Evolutionary conservation across 1,284 basidiomycete species (phyloP), one percentile per base, ranked within the genome.

Genomic region (Termitomyces sp.): DNA sequence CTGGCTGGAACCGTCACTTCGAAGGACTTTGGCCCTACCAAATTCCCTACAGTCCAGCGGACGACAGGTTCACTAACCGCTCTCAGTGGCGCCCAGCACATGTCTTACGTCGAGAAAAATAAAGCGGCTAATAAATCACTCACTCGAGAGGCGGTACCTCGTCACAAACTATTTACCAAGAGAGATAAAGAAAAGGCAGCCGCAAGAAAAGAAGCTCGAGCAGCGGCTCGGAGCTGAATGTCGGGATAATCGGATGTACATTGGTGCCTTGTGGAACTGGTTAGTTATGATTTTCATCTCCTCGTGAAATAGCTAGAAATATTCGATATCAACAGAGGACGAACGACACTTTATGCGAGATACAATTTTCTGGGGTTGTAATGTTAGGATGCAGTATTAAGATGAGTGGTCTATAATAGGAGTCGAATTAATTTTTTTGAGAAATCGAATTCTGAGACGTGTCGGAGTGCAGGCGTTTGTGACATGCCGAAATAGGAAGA

Each of bases 61-160:
- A 93, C 90, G 54, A 87, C 86, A 4, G 93, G 93, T 0, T 88
- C 88, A 26, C 77, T 97, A 51, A 85, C 85, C 11, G 89, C 92
- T 40, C 76, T 97, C 58, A 90, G 87, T 64, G 92, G 93, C 40
- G 93, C 83, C 6, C 88, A 91, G 63, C 87, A 93, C 66, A 88
- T 96, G 86, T 88, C 85, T 55, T 95, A 94, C 65, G 79, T 91
- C 49, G 93, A 95, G 71, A 88, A 92, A 70, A 94, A 93, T 74
- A 93, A 92, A 72, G 89, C 85, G 30, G 85, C 87, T 56, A 96
- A 96, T 76, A 88, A 87, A 72, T 83, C 84, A 58, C 77, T 96
- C 34, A 84, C 90, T 43, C 80, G 84, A 56, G 86, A 88, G 53
- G 74, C 71, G 7, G 74, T 79, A 8, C 66, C 70, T 44, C 80